Evolutionary conservation across 1,284 basidiomycete species (phyloP).

Genomic region (Sanguinoderma infundibulare): DNA sequence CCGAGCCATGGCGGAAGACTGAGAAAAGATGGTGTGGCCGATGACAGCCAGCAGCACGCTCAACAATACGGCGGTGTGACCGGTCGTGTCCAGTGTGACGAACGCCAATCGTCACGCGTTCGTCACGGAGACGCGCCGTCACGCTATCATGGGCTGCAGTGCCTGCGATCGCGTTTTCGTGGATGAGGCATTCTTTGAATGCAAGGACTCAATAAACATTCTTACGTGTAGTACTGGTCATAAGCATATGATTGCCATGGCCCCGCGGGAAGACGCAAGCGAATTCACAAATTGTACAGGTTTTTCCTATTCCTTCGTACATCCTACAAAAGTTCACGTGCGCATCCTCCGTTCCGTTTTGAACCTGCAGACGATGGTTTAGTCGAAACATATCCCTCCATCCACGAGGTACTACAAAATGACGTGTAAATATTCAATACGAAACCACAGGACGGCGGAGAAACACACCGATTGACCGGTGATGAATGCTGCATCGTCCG

Average conservation of each 20-base stretch:
- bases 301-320: too few species aligned
- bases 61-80: slow-evolving; percentile 12
- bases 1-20: slow-evolving; percentile 32
- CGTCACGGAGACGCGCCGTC: neutral
- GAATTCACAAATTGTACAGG: too few species aligned
- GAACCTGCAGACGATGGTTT: neutral
- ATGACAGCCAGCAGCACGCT: too few species aligned
- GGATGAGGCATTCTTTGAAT: too few species aligned
- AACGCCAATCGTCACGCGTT: slow-evolving; percentile 22
- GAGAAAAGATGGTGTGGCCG: neutral
- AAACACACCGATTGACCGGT: slow-evolving; percentile 35
- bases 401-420: slow-evolving; percentile 17
- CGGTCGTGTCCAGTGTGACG: slow-evolving; percentile 16
- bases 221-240: too few species aligned
- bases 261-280: too few species aligned
- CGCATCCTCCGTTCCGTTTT: too few species aligned
- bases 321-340: too few species aligned
- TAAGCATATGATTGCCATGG: too few species aligned
- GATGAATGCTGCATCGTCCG: slow-evolving; percentile 37
- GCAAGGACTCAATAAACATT: too few species aligned
- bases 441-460: neutral
- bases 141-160: neutral
- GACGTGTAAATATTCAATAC: neutral
- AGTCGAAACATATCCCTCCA: slow-evolving; percentile 21
- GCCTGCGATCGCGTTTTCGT: too few species aligned